Base-by-base conservation (phyloP, 768 basidiomycete species). In the Vararia minispora region DNA sequence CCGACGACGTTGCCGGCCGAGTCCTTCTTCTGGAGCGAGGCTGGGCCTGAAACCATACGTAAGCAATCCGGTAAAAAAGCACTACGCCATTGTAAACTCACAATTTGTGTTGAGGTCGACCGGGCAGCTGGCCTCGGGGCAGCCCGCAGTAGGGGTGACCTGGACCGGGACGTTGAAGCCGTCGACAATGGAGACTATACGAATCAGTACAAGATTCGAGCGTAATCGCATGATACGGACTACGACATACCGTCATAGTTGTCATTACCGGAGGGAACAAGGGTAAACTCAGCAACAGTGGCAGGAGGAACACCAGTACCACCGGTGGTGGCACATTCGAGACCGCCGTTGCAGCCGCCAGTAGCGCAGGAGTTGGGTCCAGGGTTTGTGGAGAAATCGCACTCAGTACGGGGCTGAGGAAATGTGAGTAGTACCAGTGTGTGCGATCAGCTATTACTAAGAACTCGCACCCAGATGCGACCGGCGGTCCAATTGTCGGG, bases 331-430 rank as follows among this genome's bases (percentile, higher is more conserved):
- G 69, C 71, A 44, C 81, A 82, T 9, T 62, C 49, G 7, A 84
- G 58, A 26, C 80, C 81, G 12, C 81, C 80, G 41, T 75, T 77
- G 51, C 80, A 83, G 33, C 77, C 77, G 28, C 80, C 81, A 39
- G 66, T 64, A 14, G 73, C 45, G 46, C 80, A 84, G 11, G 74
- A 73, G 45, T 66, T 74, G 4, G 59, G 60, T 17, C 69, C 74
- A n/a, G 64, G 65, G 48, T 67, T 65, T 28, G 45, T 58, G 37
- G 56, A 59, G 50, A 83, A 83, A 55, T 80, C 59, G 46, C 81
- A 83, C 49, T 78, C 42, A 30, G 39, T 50, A 22, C 32, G 34
- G 13, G 40, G 49, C 52, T 52, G 32, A 13, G 26, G 7, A 16
- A 2, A 3, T 2, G 30, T 13, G 13, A 25, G 13, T 7, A 25